phyloP scores from a whole-genome alignment of 1,284 basidiomycete species.

The Rhodotorula sp. region DNA sequence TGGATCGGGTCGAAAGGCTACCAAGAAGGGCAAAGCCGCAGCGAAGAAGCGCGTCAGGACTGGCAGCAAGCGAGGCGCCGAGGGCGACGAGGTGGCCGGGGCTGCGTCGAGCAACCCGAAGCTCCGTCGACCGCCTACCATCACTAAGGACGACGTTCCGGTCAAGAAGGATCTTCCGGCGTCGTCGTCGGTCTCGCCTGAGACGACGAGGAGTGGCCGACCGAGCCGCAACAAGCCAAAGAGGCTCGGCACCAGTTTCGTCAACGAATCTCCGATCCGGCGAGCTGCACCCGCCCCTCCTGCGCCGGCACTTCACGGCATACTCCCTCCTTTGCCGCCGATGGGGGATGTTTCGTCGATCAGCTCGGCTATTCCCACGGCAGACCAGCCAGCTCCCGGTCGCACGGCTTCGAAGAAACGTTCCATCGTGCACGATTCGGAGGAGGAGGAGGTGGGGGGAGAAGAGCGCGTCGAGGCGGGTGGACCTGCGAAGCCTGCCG shows the following conservation, averaged over 20 bases:
- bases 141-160: background rate
- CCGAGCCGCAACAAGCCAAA: background rate
- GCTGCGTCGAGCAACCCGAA: background rate
- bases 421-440: conserved; percentile 5
- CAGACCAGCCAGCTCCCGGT: too few relatives aligned
- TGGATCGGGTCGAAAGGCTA: background rate
- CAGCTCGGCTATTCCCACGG: too few relatives aligned
- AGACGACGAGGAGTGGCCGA: background rate
- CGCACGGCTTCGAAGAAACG: background rate
- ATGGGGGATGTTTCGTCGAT: too few relatives aligned
- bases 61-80: background rate
- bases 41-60: background rate
- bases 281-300: too few relatives aligned
- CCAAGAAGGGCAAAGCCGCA: conserved; percentile 1
- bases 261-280: too few relatives aligned
- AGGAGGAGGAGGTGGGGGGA: background rate
- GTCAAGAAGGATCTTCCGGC: background rate
- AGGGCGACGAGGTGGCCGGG: background rate
- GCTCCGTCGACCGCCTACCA: background rate
- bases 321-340: too few relatives aligned
- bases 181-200: background rate
- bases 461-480: background rate
- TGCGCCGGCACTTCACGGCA: too few relatives aligned
- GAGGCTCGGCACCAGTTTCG: background rate
- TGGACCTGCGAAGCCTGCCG: background rate